Conservation (phyloP, 2,329 filamentous ascomycete genomes). For the Pezizomycotina sp. region DNA sequence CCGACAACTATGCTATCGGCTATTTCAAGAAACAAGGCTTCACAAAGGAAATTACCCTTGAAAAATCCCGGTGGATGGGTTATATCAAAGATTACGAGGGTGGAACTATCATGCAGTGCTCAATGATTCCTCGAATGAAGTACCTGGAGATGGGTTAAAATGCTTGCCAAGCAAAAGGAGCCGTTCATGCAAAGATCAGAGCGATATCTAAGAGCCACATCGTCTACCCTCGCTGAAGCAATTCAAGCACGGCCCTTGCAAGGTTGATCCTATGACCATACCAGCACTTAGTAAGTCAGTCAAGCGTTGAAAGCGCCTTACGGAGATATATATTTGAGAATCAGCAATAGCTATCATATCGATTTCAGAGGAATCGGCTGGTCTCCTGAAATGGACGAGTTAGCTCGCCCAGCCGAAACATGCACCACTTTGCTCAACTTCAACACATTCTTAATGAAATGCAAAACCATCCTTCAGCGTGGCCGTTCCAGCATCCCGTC, state of each 20-base stretch:
- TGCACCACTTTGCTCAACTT: conserved; percentile 88
- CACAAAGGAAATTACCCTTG: conserved; percentile 92
- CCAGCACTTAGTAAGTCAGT: conserved; percentile 54
- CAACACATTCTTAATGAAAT: conserved; percentile 85
- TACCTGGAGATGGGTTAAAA: conserved; percentile 84
- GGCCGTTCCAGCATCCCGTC: conserved; percentile 88
- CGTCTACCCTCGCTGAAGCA: conserved; percentile 65
- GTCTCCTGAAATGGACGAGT: conserved; percentile 94
- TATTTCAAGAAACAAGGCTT: conserved; percentile 99
- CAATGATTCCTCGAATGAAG: conserved; percentile 84
- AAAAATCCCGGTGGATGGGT: conserved; percentile 88
- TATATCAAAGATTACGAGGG: conserved; percentile 99
- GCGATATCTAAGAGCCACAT: conserved; percentile 79
- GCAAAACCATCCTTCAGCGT: conserved; percentile 81
- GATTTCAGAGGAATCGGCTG: conserved; percentile 51
- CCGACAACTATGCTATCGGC: conserved; percentile 95
- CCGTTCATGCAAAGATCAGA: conserved; percentile 84
- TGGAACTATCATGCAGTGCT: conserved; percentile 97
- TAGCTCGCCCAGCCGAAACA: conserved; percentile 84
- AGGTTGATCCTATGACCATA: conserved; percentile 74
- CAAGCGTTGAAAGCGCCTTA: too few relatives aligned
- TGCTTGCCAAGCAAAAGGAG: conserved; percentile 96
- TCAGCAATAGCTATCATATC: too few relatives aligned
- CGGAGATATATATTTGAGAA: too few relatives aligned
- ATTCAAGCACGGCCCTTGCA: conserved; percentile 58